phyloP scores from a whole-genome alignment of 1,284 basidiomycete species.

The Puccinia novopanici region DNA sequence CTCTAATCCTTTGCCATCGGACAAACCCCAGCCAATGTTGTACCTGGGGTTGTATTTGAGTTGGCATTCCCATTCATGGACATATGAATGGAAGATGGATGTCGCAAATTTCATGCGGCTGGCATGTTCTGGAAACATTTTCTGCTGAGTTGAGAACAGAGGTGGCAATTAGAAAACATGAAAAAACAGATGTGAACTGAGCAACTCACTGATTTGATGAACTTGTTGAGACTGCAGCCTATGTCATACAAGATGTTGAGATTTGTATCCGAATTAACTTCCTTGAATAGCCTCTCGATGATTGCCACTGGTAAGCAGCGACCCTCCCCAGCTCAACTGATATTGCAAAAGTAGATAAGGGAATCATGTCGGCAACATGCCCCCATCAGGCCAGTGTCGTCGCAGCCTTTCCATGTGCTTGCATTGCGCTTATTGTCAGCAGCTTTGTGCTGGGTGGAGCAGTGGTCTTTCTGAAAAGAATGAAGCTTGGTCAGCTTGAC shows the following conservation, averaged over 20 bases:
- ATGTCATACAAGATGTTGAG: background rate
- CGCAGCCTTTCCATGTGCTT: conserved; percentile 7
- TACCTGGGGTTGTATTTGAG: background rate
- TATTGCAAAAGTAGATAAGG: background rate
- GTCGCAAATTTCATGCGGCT: background rate
- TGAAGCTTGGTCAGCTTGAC: no score
- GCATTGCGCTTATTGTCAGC: background rate
- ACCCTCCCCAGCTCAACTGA: background rate
- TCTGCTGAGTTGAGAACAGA: background rate
- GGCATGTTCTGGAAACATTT: background rate
- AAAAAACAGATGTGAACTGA: background rate
- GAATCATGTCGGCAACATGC: background rate
- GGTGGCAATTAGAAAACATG: background rate
- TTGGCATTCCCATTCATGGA: background rate
- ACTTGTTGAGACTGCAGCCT: background rate
- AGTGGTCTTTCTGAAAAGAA: no score
- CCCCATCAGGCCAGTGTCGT: conserved; percentile 25
- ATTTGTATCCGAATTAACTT: background rate
- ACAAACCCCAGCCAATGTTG: conserved; percentile 2
- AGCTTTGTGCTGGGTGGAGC: no score
- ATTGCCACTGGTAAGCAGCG: background rate
- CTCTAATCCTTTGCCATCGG: conserved; percentile 15
- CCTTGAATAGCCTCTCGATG: background rate
- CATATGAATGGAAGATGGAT: background rate
- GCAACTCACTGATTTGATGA: background rate